Evolutionary conservation across 2,329 filamentous ascomycete genomes (phyloP).

Genomic region (Pseudogymnoascus sp.): DNA sequence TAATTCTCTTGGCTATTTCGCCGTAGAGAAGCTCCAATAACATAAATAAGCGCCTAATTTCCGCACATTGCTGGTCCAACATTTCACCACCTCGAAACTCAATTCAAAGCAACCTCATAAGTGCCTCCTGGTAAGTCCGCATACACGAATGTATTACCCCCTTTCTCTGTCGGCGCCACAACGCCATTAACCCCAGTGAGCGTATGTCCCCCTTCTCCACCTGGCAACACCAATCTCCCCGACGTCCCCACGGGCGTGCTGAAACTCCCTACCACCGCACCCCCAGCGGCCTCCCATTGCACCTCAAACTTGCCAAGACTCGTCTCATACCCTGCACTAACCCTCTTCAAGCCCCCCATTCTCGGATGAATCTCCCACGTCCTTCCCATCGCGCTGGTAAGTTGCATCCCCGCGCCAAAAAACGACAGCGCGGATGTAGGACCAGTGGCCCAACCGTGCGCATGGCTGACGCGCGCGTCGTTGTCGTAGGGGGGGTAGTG

Average conservation of each 20-base stretch:
- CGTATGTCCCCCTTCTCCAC: not conserved
- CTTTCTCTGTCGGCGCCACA: not conserved
- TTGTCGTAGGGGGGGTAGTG: conserved; percentile 30
- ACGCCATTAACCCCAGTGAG: not conserved
- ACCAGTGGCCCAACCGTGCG: conserved; percentile 33
- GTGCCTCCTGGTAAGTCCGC: not conserved
- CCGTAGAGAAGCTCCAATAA: not conserved
- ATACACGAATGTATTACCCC: not conserved
- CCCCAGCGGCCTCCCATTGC: conserved; percentile 13
- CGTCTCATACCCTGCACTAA: conserved; percentile 33
- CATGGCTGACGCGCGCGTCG: conserved; percentile 29
- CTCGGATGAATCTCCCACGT: conserved; percentile 25
- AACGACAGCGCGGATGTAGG: conserved; percentile 29
- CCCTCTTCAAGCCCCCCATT: conserved; percentile 29
- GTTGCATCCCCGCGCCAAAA: conserved; percentile 27
- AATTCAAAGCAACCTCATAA: not conserved
- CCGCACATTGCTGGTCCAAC: too few species aligned
- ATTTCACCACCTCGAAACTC: not conserved
- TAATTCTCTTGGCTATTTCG: not conserved
- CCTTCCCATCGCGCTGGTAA: conserved; percentile 22
- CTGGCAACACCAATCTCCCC: conserved; percentile 11
- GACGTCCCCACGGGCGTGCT: conserved; percentile 9
- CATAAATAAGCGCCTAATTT: not conserved
- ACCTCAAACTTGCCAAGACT: conserved; percentile 31
- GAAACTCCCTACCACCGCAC: not conserved